Evolutionary conservation across 306 rosid species (phyloP), one percentile per base, ranked within the genome.

Genomic region (Geum urbanum): DNA sequence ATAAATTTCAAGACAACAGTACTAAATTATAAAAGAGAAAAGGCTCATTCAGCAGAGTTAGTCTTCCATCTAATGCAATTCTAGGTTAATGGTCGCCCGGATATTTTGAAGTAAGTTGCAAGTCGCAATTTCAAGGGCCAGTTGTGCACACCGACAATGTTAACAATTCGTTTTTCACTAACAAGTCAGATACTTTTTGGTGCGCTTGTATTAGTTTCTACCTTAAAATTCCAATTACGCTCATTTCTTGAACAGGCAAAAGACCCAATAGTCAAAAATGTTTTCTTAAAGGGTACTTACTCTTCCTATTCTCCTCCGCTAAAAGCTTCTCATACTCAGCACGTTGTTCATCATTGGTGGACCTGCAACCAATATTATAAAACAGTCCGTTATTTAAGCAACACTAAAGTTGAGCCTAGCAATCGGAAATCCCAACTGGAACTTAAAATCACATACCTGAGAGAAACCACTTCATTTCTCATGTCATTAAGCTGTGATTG

Each of bases 401-500:
- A 74, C 18, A 65, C 43, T 58, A 67, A 49, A 37, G 16, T 70
- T 48, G 65, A 27, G 32, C 69, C 49, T 4, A 69, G 61, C 32
- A 27, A 27, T 27, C 32, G 32, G 4, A 3, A 67, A 63, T 27
- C 9, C 44, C 6, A 48, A 27, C 2, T 24, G 5, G 49, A 66
- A 74, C 7, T 76, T 59, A 41, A 20, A 47, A 79, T 57, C 58
- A 61, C 85, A 78, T 78, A 68, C 99, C 97, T 91, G 57, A 84
- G 55, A 0, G 85, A 85, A 78, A 83, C 77, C 60, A 87, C 53
- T 81, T 94, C 95, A 78, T 54, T 82, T 57, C 82, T 86, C 88
- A 94, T 77, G 1, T 86, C 92, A 80, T 78, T 69, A 66, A 88
- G 79, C 75, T 83, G 85, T 32, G 50, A 81, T 44, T 8, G 80